Percentiles rank a stretch among this genome's conserved stretches.
Conservation (phyloP, 1,284 basidiomycete species). For the Coriolopsis trogii region DNA sequence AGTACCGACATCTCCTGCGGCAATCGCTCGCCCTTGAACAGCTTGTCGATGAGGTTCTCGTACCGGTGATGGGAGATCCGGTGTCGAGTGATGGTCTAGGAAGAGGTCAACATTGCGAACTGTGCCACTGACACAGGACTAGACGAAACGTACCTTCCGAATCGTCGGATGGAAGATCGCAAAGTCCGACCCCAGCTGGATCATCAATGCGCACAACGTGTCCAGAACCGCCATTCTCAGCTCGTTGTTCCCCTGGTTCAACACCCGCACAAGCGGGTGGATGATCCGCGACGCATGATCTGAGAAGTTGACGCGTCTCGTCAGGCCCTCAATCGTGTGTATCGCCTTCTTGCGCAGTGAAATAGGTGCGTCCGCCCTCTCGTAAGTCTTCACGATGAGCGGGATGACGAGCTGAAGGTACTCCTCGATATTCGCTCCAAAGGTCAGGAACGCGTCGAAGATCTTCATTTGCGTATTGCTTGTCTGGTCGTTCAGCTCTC, state of each 20-base stretch:
- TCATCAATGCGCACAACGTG: constrained; percentile 88
- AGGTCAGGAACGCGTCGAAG: constrained; percentile 92
- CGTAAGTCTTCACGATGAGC: constrained; percentile 91
- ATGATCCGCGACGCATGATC: constrained; percentile 98
- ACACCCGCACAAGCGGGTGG: constrained; percentile 90
- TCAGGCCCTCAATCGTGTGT: constrained; percentile 89
- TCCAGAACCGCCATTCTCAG: constrained; percentile 91
- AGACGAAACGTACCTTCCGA: constrained; percentile 71
- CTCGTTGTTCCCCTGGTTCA: constrained; percentile 82
- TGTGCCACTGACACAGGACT: neutral
- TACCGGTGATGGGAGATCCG: constrained; percentile 87
- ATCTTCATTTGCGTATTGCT: constrained; percentile 87
- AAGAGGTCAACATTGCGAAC: neutral
- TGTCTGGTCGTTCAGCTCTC: constrained; percentile 79
- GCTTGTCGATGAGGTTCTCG: constrained; percentile 86
- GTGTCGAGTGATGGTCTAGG: constrained; percentile 80
- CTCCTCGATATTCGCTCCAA: constrained; percentile 97
- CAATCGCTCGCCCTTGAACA: constrained; percentile 91
- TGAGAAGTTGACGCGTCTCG: constrained; percentile 96
- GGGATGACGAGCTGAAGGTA: constrained; percentile 98
- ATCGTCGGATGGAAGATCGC: constrained; percentile 98
- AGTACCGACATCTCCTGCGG: constrained; percentile 73
- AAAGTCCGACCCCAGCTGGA: constrained; percentile 95
- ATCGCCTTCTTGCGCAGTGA: constrained; percentile 88
- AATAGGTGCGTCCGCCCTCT: constrained; percentile 78